Evolutionary conservation across 2,329 filamentous ascomycete genomes (phyloP).

Genomic region (Fusarium nisikadoi): DNA sequence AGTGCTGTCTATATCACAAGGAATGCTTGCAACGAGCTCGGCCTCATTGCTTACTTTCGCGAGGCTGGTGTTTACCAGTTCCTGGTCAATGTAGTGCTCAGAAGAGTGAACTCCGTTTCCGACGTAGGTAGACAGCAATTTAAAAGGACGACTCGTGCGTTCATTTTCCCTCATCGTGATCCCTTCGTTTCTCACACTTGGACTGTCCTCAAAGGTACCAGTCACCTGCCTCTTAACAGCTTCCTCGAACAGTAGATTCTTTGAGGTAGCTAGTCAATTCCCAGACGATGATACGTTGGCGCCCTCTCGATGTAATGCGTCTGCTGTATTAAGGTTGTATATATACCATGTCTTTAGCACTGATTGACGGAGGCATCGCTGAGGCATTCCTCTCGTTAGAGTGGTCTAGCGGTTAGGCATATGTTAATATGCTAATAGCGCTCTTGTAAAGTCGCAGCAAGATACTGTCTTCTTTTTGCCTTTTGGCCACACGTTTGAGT

Average conservation of each 20-base stretch:
- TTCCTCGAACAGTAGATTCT: fast-evolving
- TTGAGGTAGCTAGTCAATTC: background rate
- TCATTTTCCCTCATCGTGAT: background rate
- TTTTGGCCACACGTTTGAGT: background rate
- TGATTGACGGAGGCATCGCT: background rate
- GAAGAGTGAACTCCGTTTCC: background rate
- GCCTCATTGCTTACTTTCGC: background rate
- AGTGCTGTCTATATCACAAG: background rate
- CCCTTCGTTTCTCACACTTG: background rate
- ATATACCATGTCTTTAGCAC: fast-evolving
- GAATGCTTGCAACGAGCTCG: background rate
- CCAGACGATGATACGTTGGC: fast-evolving
- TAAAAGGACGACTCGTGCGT: background rate
- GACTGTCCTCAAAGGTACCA: background rate
- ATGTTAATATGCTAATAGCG: background rate
- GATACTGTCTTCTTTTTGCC: background rate
- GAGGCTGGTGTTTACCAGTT: background rate
- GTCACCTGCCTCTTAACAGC: background rate
- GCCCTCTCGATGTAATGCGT: fast-evolving
- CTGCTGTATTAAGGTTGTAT: fast-evolving
- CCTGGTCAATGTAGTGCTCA: background rate
- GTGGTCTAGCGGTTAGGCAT: background rate
- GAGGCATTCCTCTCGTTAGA: background rate
- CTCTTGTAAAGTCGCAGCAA: fast-evolving
- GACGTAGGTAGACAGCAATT: background rate